Conservation (phyloP, 768 basidiomycete genomes). For the Harrya chromipes region DNA sequence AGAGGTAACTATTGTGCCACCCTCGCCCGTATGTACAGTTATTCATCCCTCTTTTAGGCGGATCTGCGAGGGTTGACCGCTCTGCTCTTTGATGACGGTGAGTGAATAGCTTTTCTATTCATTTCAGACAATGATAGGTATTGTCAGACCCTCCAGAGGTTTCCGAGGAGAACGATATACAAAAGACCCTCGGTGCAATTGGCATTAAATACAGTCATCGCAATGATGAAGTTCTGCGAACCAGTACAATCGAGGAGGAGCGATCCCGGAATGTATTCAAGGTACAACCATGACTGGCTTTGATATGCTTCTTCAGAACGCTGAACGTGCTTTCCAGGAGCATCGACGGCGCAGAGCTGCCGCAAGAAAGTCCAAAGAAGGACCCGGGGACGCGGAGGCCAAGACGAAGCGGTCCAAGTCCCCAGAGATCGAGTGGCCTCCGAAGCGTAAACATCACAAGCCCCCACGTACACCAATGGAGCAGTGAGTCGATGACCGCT, state of each 20-base stretch:
- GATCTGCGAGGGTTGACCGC: constrained; percentile 59
- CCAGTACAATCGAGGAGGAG: constrained; percentile 67
- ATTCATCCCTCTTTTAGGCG: constrained; percentile 33
- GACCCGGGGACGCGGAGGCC: background rate
- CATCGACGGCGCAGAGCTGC: constrained; percentile 25
- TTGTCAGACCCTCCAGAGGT: constrained; percentile 38
- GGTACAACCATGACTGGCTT: constrained; percentile 30
- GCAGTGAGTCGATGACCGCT: constrained; percentile 40
- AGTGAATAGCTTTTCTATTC: constrained; percentile 8
- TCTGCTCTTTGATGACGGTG: constrained; percentile 71
- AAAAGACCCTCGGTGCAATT: constrained; percentile 53
- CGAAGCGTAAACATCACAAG: constrained; percentile 56
- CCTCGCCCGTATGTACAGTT: background rate
- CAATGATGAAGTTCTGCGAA: constrained; percentile 66
- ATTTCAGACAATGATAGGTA: background rate
- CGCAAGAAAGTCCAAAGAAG: constrained; percentile 21
- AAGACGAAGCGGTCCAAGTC: constrained; percentile 20
- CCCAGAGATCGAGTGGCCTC: constrained; percentile 59
- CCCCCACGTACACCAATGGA: constrained; percentile 43
- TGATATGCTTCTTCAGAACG: background rate
- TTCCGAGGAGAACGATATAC: constrained; percentile 47
- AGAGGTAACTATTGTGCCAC: constrained; percentile 12
- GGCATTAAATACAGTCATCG: constrained; percentile 73
- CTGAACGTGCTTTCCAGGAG: constrained; percentile 19
- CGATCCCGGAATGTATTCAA: constrained; percentile 52